These are phyloP conservation scores for Metschnikowia colocasiae DNA, from an alignment of 805 yeast species.

Conservation along the genomic window DNA sequence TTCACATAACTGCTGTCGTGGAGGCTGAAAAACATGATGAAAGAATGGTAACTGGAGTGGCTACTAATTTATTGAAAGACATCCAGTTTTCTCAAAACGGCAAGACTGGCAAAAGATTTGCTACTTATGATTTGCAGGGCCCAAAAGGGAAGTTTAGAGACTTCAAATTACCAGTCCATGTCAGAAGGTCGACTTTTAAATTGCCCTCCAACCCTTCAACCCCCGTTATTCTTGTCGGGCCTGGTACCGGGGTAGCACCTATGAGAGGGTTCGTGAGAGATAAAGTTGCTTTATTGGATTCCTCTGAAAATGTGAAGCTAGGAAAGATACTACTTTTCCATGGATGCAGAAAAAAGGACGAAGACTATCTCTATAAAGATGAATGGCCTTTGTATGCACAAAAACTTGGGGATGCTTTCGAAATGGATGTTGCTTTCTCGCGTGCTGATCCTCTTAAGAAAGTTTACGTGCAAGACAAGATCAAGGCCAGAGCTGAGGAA, in stretches of 20 bases:
- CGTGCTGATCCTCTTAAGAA: conserved; percentile 57
- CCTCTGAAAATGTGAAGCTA: conserved; percentile 29
- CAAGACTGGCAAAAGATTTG: conserved; percentile 38
- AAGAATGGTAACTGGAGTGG: conserved; percentile 69
- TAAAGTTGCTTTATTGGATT: conserved; percentile 53
- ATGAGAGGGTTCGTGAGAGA: conserved; percentile 94
- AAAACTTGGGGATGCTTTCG: conserved; percentile 57
- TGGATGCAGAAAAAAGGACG: conserved; percentile 77
- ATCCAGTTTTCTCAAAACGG: conserved; percentile 57
- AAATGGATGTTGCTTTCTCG: conserved; percentile 80
- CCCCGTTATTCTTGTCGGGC: conserved; percentile 91
- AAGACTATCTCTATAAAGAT: conserved; percentile 80
- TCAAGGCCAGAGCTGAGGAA: conserved; percentile 51
- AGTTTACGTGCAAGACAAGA: conserved; percentile 82
- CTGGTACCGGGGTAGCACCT: conserved; percentile 99
- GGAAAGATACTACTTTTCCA: conserved; percentile 79
- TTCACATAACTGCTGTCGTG: conserved; percentile 89
- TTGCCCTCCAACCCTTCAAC: conserved; percentile 79
- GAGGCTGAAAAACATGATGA: conserved; percentile 50
- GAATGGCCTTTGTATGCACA: conserved; percentile 83
- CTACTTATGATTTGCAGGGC: conserved; percentile 72
- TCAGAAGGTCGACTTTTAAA: conserved; percentile 92
- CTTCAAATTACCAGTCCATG: conserved; percentile 81
- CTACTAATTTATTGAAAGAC: conserved; percentile 81
- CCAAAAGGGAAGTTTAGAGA: conserved; percentile 60